A percentile compares a stretch with the other conserved stretches of the same genome.
Evolutionary conservation across 169 alveolate species (phyloP).

Genomic region (Plasmodium berghei): DNA sequence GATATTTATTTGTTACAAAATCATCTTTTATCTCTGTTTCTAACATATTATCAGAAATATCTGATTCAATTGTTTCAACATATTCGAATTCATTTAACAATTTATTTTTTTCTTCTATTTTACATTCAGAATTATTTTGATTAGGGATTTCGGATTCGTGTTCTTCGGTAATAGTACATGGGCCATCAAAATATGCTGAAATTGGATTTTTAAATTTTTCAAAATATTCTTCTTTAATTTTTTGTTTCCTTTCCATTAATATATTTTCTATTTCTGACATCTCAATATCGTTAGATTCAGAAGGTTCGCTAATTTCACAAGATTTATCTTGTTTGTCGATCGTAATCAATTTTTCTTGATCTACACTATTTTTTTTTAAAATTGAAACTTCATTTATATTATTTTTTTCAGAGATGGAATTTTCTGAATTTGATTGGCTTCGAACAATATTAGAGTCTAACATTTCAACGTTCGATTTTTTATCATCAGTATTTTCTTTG

Average conservation of each 20-base stretch:
- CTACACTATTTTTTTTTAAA: too few species aligned
- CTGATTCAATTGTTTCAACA: too few species aligned
- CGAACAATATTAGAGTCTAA: not conserved
- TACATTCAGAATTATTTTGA: too few species aligned
- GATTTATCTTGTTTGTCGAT: not conserved
- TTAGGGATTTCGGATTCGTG: too few species aligned
- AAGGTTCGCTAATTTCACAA: not conserved
- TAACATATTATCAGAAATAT: too few species aligned
- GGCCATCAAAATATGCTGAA: not conserved
- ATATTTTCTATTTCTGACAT: constrained; percentile 1
- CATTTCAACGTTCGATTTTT: not conserved
- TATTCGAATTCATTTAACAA: too few species aligned
- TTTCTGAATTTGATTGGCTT: too few species aligned
- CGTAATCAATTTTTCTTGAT: not conserved
- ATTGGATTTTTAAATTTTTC: constrained; percentile 3
- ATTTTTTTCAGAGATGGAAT: too few species aligned
- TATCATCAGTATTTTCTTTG: not conserved
- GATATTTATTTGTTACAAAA: constrained; percentile 16
- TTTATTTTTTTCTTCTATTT: too few species aligned
- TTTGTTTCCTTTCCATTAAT: constrained; percentile 34
- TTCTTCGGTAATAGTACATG: too few species aligned
- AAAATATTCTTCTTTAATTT: constrained; percentile 44
- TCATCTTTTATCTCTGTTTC: not conserved
- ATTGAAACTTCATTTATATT: too few species aligned
- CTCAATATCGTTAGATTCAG: not conserved